Conservation (phyloP, 2,329 filamentous ascomycete genomes). For the Hypomyces perniciosus region DNA sequence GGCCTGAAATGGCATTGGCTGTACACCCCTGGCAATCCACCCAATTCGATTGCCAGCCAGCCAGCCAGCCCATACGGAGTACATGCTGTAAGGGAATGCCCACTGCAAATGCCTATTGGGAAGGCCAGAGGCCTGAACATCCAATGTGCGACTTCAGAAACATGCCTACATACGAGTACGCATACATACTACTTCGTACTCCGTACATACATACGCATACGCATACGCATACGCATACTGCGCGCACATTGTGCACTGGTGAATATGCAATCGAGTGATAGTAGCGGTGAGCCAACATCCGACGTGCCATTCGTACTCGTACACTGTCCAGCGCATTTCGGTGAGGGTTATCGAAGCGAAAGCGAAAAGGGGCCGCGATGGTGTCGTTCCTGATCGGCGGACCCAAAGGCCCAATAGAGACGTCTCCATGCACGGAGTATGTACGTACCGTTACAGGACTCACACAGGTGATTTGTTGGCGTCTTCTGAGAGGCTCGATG, state of each 20-base stretch:
- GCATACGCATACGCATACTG: not conserved
- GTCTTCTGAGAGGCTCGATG: slow-evolving; percentile 37
- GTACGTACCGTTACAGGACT: not conserved
- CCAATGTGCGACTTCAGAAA: not conserved
- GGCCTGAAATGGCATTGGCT: no score
- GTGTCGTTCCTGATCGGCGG: not conserved
- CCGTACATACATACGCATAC: slow-evolving; percentile 4
- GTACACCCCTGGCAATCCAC: no score
- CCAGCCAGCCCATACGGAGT: no score
- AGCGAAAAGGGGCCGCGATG: not conserved
- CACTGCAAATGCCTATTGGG: no score
- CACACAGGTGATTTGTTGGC: not conserved
- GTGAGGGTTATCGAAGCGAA: not conserved
- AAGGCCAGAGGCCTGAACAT: not conserved
- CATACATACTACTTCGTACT: not conserved
- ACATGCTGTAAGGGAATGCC: no score
- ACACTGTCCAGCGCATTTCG: not conserved
- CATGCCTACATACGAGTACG: not conserved
- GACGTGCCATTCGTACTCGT: not conserved
- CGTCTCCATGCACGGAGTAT: not conserved
- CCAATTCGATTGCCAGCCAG: no score
- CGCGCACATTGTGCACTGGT: not conserved
- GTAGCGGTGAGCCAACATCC: not conserved
- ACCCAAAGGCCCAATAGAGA: not conserved
- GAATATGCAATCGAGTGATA: not conserved